Percentiles rank a stretch among this genome's conserved stretches.
Evolutionary conservation across 495 filamentous ascomycete genomes (phyloP).

Genomic region (Xylona heveae): DNA sequence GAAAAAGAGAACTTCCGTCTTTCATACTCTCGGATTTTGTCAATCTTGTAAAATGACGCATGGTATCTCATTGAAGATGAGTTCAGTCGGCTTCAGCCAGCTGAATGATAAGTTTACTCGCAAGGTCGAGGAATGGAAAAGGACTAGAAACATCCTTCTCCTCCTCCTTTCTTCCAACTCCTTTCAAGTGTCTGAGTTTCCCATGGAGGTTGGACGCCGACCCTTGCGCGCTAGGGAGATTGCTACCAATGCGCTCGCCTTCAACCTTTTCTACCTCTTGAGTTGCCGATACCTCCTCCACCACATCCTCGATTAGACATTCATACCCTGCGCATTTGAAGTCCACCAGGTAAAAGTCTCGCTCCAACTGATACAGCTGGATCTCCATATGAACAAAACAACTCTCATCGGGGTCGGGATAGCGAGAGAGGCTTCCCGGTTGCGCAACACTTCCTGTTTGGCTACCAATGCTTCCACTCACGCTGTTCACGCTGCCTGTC

Average conservation of each 20-base stretch:
- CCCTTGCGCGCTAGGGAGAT: slow-evolving; percentile 9
- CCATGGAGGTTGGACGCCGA: slow-evolving; percentile 4
- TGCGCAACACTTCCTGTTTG: slow-evolving; percentile 5
- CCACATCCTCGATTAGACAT: slow-evolving; percentile 31
- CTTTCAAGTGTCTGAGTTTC: slow-evolving; percentile 2
- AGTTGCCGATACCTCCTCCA: slow-evolving; percentile 13
- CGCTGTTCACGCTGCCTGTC: slow-evolving; percentile 16
- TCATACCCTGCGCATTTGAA: slow-evolving; percentile 99
- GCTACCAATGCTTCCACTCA: slow-evolving; percentile 20
- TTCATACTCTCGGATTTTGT: not conserved
- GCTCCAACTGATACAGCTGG: slow-evolving; percentile 89
- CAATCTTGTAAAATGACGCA: not conserved
- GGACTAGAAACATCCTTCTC: slow-evolving; percentile 58
- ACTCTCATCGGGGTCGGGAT: slow-evolving; percentile 19
- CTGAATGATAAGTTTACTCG: slow-evolving; percentile 51
- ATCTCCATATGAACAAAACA: slow-evolving; percentile 82
- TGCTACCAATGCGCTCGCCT: slow-evolving; percentile 14
- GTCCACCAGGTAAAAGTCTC: slow-evolving; percentile 84
- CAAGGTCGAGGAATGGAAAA: slow-evolving; percentile 62
- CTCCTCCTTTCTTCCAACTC: slow-evolving; percentile 30
- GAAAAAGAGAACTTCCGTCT: no score
- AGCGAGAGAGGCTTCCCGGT: not conserved
- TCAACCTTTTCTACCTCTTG: slow-evolving; percentile 13
- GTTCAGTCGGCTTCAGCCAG: slow-evolving; percentile 39
- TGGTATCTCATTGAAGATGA: slow-evolving; percentile 3